Conservation (phyloP, 371 early-diverging fungal species). For the Mucor racemosus region DNA sequence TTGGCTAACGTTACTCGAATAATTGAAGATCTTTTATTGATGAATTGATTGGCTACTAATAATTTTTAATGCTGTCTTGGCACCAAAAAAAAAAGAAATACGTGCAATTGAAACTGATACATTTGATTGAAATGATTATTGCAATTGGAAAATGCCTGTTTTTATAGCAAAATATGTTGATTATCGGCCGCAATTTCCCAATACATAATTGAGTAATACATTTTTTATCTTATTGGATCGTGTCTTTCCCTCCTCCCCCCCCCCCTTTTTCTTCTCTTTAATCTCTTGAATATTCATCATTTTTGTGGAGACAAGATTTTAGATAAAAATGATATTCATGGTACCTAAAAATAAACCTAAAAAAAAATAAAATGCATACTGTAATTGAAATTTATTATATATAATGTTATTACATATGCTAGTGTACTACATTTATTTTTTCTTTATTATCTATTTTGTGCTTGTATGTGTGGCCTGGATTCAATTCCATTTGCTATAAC, state of each 20-base stretch:
- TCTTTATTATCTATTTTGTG: not conserved
- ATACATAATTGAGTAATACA: too few species aligned
- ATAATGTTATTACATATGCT: not conserved
- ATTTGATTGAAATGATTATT: not conserved
- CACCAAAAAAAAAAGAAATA: not conserved
- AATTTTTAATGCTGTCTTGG: constrained; percentile 10
- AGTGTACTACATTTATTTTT: not conserved
- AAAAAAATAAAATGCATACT: not conserved
- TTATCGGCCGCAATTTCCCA: not conserved
- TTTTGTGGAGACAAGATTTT: not conserved
- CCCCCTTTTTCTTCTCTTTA: not conserved
- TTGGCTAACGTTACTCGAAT: constrained; percentile 9
- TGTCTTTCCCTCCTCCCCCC: not conserved
- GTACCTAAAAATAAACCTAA: not conserved
- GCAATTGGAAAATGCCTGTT: not conserved
- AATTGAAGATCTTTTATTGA: constrained; percentile 8
- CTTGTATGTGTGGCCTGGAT: constrained; percentile 1
- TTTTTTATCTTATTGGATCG: not conserved
- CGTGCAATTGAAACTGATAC: too few species aligned
- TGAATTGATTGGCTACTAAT: not conserved
- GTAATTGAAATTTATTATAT: not conserved
- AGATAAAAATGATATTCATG: not conserved
- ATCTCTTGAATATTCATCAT: not conserved
- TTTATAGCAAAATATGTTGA: not conserved
- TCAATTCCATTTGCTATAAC: not conserved